Percentiles rank a stretch among this genome's conserved stretches.
Evolutionary conservation across 192 early-diverging fungal genomes (phyloP).

Genomic region (Entrophospora sp.): DNA sequence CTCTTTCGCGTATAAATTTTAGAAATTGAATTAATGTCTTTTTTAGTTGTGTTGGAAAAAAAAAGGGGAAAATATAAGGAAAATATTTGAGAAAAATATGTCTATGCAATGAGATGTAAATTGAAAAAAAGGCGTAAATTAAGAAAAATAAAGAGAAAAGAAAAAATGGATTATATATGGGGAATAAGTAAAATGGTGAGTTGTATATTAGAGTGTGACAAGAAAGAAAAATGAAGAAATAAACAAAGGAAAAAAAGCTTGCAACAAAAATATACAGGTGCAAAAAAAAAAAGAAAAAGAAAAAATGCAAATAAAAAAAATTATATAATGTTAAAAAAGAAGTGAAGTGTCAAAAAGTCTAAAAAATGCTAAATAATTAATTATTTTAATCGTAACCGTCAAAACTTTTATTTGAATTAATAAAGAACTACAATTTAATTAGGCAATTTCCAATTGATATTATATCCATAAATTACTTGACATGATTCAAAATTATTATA

Average conservation of each 20-base stretch:
- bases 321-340: constrained; percentile 9
- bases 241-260: constrained; percentile 21
- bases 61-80: not conserved
- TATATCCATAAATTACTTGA: not conserved
- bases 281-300: constrained; percentile 17
- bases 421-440: not conserved
- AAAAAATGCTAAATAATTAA: not conserved
- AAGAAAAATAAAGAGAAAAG: constrained; percentile 24
- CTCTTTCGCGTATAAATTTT: not conserved
- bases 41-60: too few species aligned
- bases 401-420: not conserved
- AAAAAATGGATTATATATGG: constrained; percentile 6
- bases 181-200: constrained; percentile 22
- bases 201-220: constrained; percentile 19
- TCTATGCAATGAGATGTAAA: constrained; percentile 39
- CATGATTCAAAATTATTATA: not conserved
- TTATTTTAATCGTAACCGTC: constrained; percentile 6
- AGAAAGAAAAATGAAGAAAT: constrained; percentile 10
- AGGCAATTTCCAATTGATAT: not conserved
- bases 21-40: not conserved
- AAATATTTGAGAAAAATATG: constrained; percentile 24
- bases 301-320: constrained; percentile 11
- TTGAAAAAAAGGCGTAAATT: constrained; percentile 33
- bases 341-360: constrained; percentile 3
- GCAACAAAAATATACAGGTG: constrained; percentile 22